A percentile compares a stretch with the other conserved stretches of the same genome.
phyloP scores from a whole-genome alignment of 208 protist genomes.

The Spongospora subterranea region DNA sequence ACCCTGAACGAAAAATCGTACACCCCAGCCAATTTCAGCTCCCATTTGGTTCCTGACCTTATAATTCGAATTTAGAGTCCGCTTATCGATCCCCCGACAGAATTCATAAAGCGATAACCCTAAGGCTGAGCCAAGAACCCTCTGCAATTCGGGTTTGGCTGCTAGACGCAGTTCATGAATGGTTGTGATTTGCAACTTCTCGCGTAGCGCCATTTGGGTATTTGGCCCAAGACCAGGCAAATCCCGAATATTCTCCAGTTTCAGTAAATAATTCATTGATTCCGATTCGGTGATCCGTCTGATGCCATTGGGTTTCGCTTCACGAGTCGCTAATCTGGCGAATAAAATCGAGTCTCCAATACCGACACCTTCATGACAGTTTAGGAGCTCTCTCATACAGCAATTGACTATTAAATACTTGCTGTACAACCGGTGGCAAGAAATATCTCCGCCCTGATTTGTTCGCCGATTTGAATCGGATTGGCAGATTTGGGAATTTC shows the following conservation, averaged over 20 bases:
- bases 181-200: neutral
- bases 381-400: no score
- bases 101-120: constrained; percentile 26
- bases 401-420: no score
- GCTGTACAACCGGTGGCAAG: neutral
- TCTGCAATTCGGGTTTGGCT: neutral
- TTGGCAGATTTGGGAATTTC: neutral
- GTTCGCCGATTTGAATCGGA: neutral
- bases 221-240: neutral
- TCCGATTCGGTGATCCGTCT: neutral
- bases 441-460: constrained; percentile 15
- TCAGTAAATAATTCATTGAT: neutral
- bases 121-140: neutral
- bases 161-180: neutral
- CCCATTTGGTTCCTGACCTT: neutral
- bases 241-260: neutral
- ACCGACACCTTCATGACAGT: no score
- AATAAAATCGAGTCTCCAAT: constrained; percentile 2
- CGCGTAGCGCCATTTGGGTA: neutral
- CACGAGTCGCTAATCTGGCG: neutral
- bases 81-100: constrained; percentile 42
- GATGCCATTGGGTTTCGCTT: constrained; percentile 11
- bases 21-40: constrained; percentile 53
- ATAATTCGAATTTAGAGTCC: constrained; percentile 15
- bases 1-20: constrained; percentile 5